These are phyloP conservation scores for Thelonectria rubi DNA, from an alignment of 2,329 filamentous ascomycete genomes.

Conservation along the genomic window DNA sequence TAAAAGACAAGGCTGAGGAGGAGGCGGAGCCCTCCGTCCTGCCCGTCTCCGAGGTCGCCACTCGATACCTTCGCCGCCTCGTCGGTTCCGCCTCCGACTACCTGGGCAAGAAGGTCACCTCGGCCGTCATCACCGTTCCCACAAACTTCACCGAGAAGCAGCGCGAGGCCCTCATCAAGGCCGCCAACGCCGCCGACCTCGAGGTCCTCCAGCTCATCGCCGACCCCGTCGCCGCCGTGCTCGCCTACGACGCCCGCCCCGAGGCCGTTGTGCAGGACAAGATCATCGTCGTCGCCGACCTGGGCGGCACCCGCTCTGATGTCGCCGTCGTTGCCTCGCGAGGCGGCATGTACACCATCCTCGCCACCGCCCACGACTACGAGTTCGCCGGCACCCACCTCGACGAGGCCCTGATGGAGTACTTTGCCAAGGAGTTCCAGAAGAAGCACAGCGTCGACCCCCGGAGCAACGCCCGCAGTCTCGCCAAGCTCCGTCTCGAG, in stretches of 20 bases:
- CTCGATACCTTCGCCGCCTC: slow-evolving; percentile 84
- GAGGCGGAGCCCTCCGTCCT: slow-evolving; percentile 69
- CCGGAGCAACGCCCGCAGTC: slow-evolving; percentile 77
- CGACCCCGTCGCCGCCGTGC: slow-evolving; percentile 87
- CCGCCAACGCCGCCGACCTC: slow-evolving; percentile 81
- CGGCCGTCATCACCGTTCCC: slow-evolving; percentile 92
- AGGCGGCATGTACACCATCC: slow-evolving; percentile 94
- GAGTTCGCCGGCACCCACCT: slow-evolving; percentile 87
- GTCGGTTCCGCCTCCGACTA: slow-evolving; percentile 88
- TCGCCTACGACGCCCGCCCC: slow-evolving; percentile 89
- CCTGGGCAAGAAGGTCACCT: slow-evolving; percentile 90
- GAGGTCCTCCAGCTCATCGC: slow-evolving; percentile 93
- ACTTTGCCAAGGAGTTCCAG: slow-evolving; percentile 98
- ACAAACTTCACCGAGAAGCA: slow-evolving; percentile 93
- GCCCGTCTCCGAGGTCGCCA: slow-evolving; percentile 81
- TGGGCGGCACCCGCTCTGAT: slow-evolving; percentile 93
- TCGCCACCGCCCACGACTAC: slow-evolving; percentile 95
- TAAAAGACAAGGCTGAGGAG: slow-evolving; percentile 78
- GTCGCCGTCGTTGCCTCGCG: slow-evolving; percentile 89
- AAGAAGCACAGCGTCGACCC: slow-evolving; percentile 96
- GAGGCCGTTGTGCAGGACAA: slow-evolving; percentile 83
- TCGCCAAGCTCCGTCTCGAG: slow-evolving; percentile 94
- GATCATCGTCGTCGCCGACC: slow-evolving; percentile 87
- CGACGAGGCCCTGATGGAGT: slow-evolving; percentile 90
- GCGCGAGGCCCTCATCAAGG: slow-evolving; percentile 79